Percentiles rank a stretch among this genome's conserved stretches.
phyloP scores from a whole-genome alignment of 768 basidiomycete species.

The Podaxis carcinomalis region DNA sequence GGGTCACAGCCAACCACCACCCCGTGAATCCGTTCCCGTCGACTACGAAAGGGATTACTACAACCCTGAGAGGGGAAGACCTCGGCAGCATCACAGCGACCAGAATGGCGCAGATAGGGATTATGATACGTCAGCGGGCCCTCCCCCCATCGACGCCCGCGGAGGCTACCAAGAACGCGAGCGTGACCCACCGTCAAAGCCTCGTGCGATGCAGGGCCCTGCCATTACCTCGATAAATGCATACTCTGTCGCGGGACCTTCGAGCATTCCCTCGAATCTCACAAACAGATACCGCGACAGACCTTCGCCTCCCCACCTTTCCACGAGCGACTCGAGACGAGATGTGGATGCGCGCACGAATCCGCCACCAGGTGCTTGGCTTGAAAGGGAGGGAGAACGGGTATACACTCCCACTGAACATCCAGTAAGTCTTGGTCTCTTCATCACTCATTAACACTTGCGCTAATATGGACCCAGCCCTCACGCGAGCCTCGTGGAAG shows the following conservation, averaged over 20 bases:
- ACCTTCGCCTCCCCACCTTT: conserved; percentile 7
- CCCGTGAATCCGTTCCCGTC: background rate
- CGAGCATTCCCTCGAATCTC: background rate
- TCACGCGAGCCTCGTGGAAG: background rate
- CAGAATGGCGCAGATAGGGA: background rate
- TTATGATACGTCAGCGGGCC: background rate
- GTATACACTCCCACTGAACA: background rate
- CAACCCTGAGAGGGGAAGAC: background rate
- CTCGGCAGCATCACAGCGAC: background rate
- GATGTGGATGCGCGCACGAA: background rate
- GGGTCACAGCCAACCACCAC: background rate
- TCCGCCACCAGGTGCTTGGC: background rate
- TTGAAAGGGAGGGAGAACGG: conserved; percentile 2
- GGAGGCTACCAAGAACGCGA: conserved; percentile 6
- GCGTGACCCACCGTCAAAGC: conserved; percentile 7
- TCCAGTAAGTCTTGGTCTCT: background rate
- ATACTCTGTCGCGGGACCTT: background rate
- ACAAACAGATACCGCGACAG: conserved; percentile 3
- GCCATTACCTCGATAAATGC: background rate
- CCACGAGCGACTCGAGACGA: background rate
- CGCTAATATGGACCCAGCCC: background rate
- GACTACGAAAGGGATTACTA: conserved; percentile 3
- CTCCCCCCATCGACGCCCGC: background rate
- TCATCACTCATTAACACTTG: background rate
- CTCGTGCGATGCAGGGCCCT: conserved; percentile 8